Percentiles rank a stretch among this genome's conserved stretches.
phyloP scores from a whole-genome alignment of 306 rosid genomes.

The Lathyrus sativus region DNA sequence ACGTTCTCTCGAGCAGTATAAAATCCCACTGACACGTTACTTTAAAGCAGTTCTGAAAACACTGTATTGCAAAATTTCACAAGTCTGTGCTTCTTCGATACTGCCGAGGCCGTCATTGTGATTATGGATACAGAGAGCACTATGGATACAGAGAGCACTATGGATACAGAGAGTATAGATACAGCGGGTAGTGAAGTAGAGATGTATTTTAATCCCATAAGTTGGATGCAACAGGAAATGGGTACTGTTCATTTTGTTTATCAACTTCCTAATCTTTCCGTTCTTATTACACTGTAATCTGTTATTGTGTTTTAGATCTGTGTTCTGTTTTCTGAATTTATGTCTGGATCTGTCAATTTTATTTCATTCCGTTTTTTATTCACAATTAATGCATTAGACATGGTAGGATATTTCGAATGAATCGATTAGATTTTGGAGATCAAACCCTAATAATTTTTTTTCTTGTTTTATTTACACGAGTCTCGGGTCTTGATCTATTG shows the following conservation, averaged over 20 bases:
- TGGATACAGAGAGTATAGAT: too few relatives aligned
- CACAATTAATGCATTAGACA: conserved; percentile 15
- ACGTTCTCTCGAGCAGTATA: conserved; percentile 13
- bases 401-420: conserved; percentile 28
- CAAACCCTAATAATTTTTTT: conserved; percentile 7
- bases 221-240: conserved; percentile 4
- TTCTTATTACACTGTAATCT: conserved; percentile 1
- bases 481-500: background rate
- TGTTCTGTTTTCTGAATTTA: conserved; percentile 32
- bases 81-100: conserved; percentile 20
- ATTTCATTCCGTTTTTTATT: conserved; percentile 15
- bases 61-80: background rate
- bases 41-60: conserved; percentile 1
- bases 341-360: conserved; percentile 23
- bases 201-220: background rate
- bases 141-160: too few relatives aligned
- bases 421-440: conserved; percentile 26
- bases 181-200: background rate
- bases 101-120: background rate
- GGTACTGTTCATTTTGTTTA: conserved; percentile 33
- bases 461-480: conserved; percentile 15
- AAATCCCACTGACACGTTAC: conserved; percentile 1
- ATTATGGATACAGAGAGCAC: background rate
- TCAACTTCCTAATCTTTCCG: conserved; percentile 18
- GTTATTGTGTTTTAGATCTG: conserved; percentile 16